Base-by-base conservation (phyloP, 768 basidiomycete genomes). In the Tephrocybe sp. region DNA sequence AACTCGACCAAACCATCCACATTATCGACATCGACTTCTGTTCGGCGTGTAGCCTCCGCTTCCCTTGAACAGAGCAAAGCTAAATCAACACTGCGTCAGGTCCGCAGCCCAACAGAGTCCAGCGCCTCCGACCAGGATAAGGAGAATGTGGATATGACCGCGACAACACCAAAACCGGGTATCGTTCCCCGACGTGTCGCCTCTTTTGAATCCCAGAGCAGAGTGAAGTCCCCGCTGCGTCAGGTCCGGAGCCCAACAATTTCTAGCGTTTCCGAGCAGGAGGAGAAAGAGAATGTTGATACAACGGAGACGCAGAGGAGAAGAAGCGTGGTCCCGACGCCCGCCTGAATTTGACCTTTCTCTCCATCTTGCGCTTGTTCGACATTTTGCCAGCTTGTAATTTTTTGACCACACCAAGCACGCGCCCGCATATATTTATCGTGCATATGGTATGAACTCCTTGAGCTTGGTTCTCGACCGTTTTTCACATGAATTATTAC, bases 241-340 rank as follows among this genome's bases (percentile, higher is more conserved):
- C 64, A 66, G 42, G 69, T 58, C 43, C 58, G 64, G 10, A 73
- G 69, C 47, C 68, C 70, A 9, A n/a, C n/a, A n/a, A 60, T 65
- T 37, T 64, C 72, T 13, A 77, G 72, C 52, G 57, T 69, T 22
- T 62, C 67, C 10, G 76, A 78, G 62, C 58, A 66, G 27, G 75
- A 77, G 45, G 82, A 84, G 60, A 85, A 84, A 66, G 82, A 84
- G 67, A 85, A 85, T 54, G 61, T 78, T 47, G 69, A 70, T 42
- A 58, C 52, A 15, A 53, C 40, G 7, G 11, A 29, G 11, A 29
- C 5, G 5, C 27, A 29, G 27, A 63, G 60, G 50, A 61, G 65
- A 53, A 65, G 66, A 48, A 70, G 58, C 45, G 16, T 64, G 60
- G 56, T 72, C 51, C 66, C 71, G 22, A 57, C 58, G n/a, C 64